A percentile compares a stretch with the other conserved stretches of the same genome.
These are phyloP conservation scores for Fusarium fujikuroi DNA, from an alignment of 2,329 filamentous ascomycete species.

Conservation along the genomic window DNA sequence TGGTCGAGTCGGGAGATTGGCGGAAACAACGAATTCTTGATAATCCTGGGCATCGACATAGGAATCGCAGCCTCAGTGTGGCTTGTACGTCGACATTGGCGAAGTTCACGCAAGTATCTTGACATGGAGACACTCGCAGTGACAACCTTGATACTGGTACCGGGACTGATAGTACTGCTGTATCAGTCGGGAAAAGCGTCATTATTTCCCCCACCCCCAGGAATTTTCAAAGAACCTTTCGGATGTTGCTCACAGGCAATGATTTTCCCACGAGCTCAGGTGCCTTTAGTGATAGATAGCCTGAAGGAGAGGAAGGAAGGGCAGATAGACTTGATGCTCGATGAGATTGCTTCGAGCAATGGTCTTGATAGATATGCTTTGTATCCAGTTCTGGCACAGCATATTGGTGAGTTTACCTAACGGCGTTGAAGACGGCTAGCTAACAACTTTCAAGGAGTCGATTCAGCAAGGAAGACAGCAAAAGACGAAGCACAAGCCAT, in stretches of 20 bases:
- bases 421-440: fast-evolving
- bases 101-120: not conserved
- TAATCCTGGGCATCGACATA: constrained; percentile 2
- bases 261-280: constrained; percentile 2
- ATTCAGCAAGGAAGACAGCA: constrained; percentile 10
- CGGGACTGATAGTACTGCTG: constrained; percentile 9
- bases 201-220: not conserved
- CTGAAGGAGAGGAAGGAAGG: not conserved
- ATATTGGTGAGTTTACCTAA: not conserved
- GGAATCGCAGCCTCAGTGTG: not conserved
- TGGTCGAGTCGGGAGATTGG: constrained; percentile 17
- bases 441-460: not conserved
- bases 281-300: not conserved
- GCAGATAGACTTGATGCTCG: constrained; percentile 21
- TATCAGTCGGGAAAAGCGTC: constrained; percentile 27
- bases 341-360: constrained; percentile 1
- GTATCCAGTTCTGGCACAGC: constrained; percentile 20
- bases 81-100: constrained; percentile 1
- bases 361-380: constrained; percentile 12
- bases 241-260: constrained; percentile 27
- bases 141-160: constrained; percentile 3
- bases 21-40: constrained; percentile 9
- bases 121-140: not conserved
- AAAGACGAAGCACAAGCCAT: constrained; percentile 20
- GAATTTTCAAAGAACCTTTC: constrained; percentile 21